Evolutionary conservation across 768 basidiomycete genomes (phyloP), one percentile per base, ranked within the genome.

Genomic region (Hypholoma fasciculare): DNA sequence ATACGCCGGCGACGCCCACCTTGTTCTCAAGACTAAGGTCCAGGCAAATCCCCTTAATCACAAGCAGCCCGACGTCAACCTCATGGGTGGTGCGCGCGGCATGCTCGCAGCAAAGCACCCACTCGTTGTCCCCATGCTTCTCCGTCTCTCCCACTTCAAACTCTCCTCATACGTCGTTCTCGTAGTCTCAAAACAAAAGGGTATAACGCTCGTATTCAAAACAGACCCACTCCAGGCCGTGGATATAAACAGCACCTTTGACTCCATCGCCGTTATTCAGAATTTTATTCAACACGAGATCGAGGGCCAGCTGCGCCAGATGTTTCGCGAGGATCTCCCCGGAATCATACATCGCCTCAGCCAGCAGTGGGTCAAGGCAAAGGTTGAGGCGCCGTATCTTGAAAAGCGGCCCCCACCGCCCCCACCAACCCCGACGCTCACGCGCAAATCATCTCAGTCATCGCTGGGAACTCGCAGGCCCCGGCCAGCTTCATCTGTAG

Each of bases 131-230:
- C 97, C 96, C 51, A 99, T 98, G 96, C 89, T 94, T 20, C 88
- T 99, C 51, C 92, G 95, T 13, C 88, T 99, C 4, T 97, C 95
- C n/a, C 86, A 93, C 69, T 93, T 99, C 75, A 88, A 87, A 61
- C 88, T 99, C 37, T 88, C 86, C 65, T 97, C 96, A 34, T 98
- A 98, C 68, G 92, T 99, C 65, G 96, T 98, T 63, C 87, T 99
- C 57, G 96, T 98, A 65, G 93, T 99, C 57, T 98, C 96, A 23
- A 92, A 93, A 64, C 93, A 95, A 70, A 98, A 98, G 69, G 97
- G 97, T 43, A 98, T 98, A 69, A 98, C 97, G 0, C 86, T 99
- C 53, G 97, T 98, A 23, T 99, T 99, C 86, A 98, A 98, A 77
- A 98, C 97, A 37, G 97, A 99, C 74, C 97, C 97, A 1, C 82